These are phyloP conservation scores for Streptanthus diversifolius DNA, from an alignment of 345 rosid genomes.

Conservation along the genomic window DNA sequence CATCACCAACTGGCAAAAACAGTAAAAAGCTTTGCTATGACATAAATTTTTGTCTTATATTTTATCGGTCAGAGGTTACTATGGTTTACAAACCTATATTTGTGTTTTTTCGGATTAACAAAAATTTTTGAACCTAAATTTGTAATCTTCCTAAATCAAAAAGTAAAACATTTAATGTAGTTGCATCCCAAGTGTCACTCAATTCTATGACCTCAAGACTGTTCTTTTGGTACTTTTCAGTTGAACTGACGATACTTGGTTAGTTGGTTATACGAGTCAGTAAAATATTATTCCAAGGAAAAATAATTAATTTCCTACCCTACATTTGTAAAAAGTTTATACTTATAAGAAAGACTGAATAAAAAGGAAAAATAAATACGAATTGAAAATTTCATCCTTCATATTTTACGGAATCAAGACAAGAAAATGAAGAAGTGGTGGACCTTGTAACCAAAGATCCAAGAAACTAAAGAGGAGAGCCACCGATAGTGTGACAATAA, in stretches of 20 bases:
- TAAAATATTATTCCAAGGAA: neutral
- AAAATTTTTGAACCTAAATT: no score
- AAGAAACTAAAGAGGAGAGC: slow-evolving; percentile 14
- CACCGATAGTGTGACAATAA: slow-evolving; percentile 28
- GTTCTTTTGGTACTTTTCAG: no score
- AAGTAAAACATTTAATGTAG: no score
- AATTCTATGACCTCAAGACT: no score
- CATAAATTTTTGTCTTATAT: neutral
- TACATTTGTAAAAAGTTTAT: neutral
- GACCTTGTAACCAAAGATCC: slow-evolving; percentile 19
- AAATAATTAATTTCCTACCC: neutral
- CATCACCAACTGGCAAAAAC: no score
- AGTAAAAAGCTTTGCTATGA: neutral
- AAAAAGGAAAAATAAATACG: neutral
- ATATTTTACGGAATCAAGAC: neutral
- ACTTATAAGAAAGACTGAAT: neutral
- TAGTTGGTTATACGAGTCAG: neutral
- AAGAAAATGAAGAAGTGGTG: slow-evolving; percentile 18
- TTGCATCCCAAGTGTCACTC: no score
- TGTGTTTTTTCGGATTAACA: no score
- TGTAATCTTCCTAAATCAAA: no score
- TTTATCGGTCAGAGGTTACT: neutral
- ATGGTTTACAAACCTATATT: neutral
- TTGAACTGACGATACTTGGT: no score
- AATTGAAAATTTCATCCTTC: neutral